Evolutionary conservation across 345 rosid genomes (phyloP).

Genomic region (Kandelia obovata): DNA sequence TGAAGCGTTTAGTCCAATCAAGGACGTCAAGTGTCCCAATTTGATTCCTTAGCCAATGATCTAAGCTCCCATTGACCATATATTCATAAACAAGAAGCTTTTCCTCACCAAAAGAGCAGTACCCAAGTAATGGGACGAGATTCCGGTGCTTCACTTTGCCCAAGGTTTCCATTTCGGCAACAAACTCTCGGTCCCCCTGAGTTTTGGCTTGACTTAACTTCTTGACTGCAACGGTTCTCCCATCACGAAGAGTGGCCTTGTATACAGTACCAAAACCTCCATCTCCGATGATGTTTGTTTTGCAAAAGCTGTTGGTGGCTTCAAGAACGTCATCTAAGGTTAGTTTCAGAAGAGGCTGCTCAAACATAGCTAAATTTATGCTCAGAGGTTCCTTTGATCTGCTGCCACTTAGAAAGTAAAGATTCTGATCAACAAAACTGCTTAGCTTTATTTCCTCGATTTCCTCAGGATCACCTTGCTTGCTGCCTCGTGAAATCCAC

Average conservation of each 20-base stretch:
- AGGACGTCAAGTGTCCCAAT: slow-evolving; percentile 61
- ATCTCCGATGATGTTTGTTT: slow-evolving; percentile 83
- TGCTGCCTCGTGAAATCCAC: slow-evolving; percentile 38
- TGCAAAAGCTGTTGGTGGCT: slow-evolving; percentile 73
- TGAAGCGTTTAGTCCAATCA: slow-evolving; percentile 73
- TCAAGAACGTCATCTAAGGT: slow-evolving; percentile 69
- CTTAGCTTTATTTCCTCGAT: slow-evolving; percentile 50
- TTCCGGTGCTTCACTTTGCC: slow-evolving; percentile 94
- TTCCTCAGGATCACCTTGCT: slow-evolving; percentile 40
- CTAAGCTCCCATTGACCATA: slow-evolving; percentile 87
- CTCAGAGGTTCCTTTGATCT: slow-evolving; percentile 79
- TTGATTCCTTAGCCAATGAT: slow-evolving; percentile 71
- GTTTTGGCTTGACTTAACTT: slow-evolving; percentile 79
- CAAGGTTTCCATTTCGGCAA: slow-evolving; percentile 91
- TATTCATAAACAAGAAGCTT: slow-evolving; percentile 89
- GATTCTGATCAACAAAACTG: slow-evolving; percentile 47
- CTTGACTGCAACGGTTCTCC: slow-evolving; percentile 82
- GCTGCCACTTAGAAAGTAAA: slow-evolving; percentile 66
- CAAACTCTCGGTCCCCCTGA: slow-evolving; percentile 84
- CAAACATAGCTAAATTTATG: slow-evolving; percentile 79
- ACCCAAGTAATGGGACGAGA: slow-evolving; percentile 79
- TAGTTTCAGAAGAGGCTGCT: slow-evolving; percentile 75
- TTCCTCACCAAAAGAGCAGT: slow-evolving; percentile 76
- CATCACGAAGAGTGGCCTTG: slow-evolving; percentile 56
- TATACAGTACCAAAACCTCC: slow-evolving; percentile 95